Conservation (phyloP, 2,329 filamentous ascomycete genomes). For the Penicillium sp. region DNA sequence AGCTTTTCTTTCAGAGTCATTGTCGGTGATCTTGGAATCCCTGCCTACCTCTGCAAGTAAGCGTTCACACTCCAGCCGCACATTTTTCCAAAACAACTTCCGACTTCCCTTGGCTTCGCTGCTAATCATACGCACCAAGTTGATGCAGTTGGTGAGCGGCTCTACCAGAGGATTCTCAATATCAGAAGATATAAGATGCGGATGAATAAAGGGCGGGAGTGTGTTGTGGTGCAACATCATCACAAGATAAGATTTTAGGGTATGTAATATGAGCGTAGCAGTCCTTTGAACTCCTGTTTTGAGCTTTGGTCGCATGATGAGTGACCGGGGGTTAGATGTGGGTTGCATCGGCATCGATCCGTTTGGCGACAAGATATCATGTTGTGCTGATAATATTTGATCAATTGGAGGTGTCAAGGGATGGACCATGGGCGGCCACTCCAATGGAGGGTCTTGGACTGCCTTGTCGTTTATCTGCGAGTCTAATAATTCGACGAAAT, state of each 20-base stretch:
- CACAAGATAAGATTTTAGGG: conserved; percentile 45
- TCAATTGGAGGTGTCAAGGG: too few species aligned
- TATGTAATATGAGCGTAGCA: conserved; percentile 41
- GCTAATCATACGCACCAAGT: conserved; percentile 42
- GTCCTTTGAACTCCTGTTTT: conserved; percentile 32
- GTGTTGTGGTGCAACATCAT: conserved; percentile 41
- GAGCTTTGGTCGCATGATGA: conserved; percentile 26
- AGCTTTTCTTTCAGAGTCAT: too few species aligned
- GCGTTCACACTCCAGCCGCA: conserved; percentile 44
- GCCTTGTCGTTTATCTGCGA: too few species aligned
- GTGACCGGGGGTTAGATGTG: too few species aligned
- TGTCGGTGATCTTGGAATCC: too few species aligned
- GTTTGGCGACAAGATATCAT: too few species aligned
- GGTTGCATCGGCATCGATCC: too few species aligned
- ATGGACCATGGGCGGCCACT: too few species aligned
- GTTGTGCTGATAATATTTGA: too few species aligned
- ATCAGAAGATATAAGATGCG: conserved; percentile 29
- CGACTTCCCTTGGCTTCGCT: conserved; percentile 33
- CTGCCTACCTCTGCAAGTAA: conserved; percentile 36
- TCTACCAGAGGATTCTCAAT: too few species aligned
- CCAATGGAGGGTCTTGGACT: too few species aligned
- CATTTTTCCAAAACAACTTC: conserved; percentile 48
- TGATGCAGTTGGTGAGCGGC: conserved; percentile 44
- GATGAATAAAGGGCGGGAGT: conserved; percentile 48
- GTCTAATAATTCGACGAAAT: too few species aligned